A percentile compares a stretch with the other conserved stretches of the same genome.
These are phyloP conservation scores for Rhododendron kiyosumense DNA, from an alignment of 148 eudicot genomes.

Conservation along the genomic window DNA sequence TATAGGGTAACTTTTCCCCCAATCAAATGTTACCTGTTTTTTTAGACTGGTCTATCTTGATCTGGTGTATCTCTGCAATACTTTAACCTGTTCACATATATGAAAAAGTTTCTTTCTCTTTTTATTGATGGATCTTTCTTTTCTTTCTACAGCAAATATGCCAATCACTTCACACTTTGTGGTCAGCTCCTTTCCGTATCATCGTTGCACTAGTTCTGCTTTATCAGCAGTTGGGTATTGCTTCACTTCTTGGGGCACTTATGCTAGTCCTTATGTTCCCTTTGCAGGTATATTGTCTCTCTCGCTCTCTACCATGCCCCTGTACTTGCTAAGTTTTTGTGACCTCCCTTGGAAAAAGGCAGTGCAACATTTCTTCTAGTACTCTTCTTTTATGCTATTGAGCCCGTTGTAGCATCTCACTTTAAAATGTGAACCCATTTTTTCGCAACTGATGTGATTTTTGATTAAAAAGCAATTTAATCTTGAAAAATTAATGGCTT, in stretches of 20 bases:
- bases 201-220: constrained; percentile 72
- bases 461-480: not conserved
- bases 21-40: not conserved
- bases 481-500: not conserved
- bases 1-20: not conserved
- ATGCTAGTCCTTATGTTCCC: constrained; percentile 78
- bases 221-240: constrained; percentile 74
- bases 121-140: not conserved
- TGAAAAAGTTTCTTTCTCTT: constrained; percentile 3
- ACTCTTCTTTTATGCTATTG: not conserved
- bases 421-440: constrained; percentile 1
- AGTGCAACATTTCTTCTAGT: not conserved
- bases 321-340: not conserved
- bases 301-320: not conserved
- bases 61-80: not conserved
- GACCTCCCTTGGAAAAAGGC: not conserved
- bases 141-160: constrained; percentile 68
- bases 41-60: not conserved
- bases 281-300: constrained; percentile 51
- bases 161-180: constrained; percentile 83
- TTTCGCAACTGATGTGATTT: not conserved
- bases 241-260: constrained; percentile 80
- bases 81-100: not conserved
- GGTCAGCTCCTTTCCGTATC: constrained; percentile 98
- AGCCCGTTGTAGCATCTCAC: constrained; percentile 1